Conservation (phyloP, 257 asterid species). For the Capsicum baccatum region DNA sequence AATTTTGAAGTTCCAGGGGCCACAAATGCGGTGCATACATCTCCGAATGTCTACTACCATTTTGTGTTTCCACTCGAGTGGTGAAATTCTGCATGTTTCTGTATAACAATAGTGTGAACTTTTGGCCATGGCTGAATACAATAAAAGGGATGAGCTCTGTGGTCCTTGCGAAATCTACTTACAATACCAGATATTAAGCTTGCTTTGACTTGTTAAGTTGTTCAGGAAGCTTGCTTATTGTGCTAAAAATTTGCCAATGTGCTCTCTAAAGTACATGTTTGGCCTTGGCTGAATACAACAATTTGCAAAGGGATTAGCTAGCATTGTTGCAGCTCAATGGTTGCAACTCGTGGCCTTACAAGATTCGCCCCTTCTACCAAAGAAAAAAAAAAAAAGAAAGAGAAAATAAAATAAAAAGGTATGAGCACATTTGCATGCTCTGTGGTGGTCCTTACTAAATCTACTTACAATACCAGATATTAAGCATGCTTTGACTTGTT, state of each 20-base stretch:
- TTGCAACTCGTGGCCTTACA: too few relatives aligned
- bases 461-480: not conserved
- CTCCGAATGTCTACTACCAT: conserved; percentile 13
- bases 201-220: not conserved
- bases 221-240: conserved; percentile 33
- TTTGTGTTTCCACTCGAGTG: not conserved
- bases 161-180: not conserved
- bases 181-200: conserved; percentile 3
- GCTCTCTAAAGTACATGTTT: conserved; percentile 21
- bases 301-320: too few relatives aligned
- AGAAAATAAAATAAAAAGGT: too few relatives aligned
- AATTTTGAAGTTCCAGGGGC: not conserved
- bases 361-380: too few relatives aligned
- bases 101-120: not conserved
- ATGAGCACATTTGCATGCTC: too few relatives aligned
- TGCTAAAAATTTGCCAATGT: conserved; percentile 32
- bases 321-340: too few relatives aligned
- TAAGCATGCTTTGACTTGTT: conserved; percentile 6
- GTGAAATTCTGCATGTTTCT: conserved; percentile 12
- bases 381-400: too few relatives aligned
- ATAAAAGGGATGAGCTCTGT: too few relatives aligned
- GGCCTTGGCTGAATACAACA: too few relatives aligned
- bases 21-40: conserved; percentile 8
- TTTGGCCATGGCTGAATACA: not conserved
- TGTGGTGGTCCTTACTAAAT: too few relatives aligned